Conservation (phyloP, 2,329 filamentous ascomycete species). For the Acrocalymma vagum region DNA sequence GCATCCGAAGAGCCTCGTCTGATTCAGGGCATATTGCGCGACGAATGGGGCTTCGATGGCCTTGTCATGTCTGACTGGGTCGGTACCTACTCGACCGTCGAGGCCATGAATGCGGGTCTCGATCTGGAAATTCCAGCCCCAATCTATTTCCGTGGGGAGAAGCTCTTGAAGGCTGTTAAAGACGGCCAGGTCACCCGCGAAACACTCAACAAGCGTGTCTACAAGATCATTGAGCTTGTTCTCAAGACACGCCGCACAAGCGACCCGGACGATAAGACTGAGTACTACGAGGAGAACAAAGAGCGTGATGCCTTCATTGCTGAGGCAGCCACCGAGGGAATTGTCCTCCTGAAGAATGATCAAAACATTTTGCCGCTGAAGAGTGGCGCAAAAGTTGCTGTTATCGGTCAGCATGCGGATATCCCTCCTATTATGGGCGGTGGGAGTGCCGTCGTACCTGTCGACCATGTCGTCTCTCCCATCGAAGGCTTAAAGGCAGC, state of each 20-base stretch:
- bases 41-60: slow-evolving; percentile 56
- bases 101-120: slow-evolving; percentile 27
- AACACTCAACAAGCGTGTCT: slow-evolving; percentile 23
- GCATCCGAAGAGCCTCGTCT: slow-evolving; percentile 47
- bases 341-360: slow-evolving; percentile 59
- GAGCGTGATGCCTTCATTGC: slow-evolving; percentile 18
- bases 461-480: too few species aligned
- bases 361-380: slow-evolving; percentile 56
- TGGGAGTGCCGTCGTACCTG: too few species aligned
- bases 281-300: too few species aligned
- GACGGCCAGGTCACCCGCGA: slow-evolving; percentile 62
- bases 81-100: slow-evolving; percentile 21
- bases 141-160: slow-evolving; percentile 5
- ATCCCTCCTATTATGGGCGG: slow-evolving; percentile 18
- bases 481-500: too few species aligned
- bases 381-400: slow-evolving; percentile 55
- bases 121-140: slow-evolving; percentile 41
- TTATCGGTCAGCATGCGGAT: slow-evolving; percentile 66
- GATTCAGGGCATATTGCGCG: slow-evolving; percentile 53
- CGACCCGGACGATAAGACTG: too few species aligned
- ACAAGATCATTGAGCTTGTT: slow-evolving; percentile 65
- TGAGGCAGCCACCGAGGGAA: slow-evolving; percentile 54
- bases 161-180: slow-evolving; percentile 1
- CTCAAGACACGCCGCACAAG: too few species aligned
- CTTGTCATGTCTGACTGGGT: slow-evolving; percentile 41